A percentile compares a stretch with the other conserved stretches of the same genome.
phyloP scores from a whole-genome alignment of 1,284 basidiomycete genomes.

The Agroathelia rolfsii region DNA sequence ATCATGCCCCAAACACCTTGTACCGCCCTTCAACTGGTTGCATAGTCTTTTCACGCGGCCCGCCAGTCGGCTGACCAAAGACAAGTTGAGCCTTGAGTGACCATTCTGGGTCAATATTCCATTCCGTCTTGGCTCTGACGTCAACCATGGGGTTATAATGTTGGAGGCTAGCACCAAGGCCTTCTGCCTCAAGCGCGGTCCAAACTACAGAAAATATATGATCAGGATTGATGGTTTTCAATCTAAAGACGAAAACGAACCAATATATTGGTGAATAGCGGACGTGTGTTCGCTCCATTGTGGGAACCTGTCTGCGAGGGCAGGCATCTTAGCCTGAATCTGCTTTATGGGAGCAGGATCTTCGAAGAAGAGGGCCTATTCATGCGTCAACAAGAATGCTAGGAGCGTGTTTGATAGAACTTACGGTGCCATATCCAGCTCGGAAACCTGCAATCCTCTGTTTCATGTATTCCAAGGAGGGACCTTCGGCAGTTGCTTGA shows the following conservation, averaged over 20 bases:
- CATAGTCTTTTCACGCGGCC: constrained; percentile 2
- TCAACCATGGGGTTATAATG: neutral
- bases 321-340: constrained; percentile 1
- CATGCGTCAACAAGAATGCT: too few relatives aligned
- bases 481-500: neutral
- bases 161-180: constrained; percentile 2
- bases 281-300: too few relatives aligned
- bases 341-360: constrained; percentile 1
- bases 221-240: neutral
- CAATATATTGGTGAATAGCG: neutral
- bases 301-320: neutral
- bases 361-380: constrained; percentile 7
- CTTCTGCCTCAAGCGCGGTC: constrained; percentile 4
- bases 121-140: too few relatives aligned
- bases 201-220: constrained; percentile 3
- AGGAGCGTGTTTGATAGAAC: too few relatives aligned
- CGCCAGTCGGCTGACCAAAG: constrained; percentile 1
- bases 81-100: neutral
- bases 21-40: constrained; percentile 1
- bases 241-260: neutral
- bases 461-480: neutral
- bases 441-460: constrained; percentile 1
- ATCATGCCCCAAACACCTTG: too few relatives aligned
- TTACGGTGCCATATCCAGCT: constrained; percentile 3
- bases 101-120: neutral